Conservation (phyloP, 2,329 filamentous ascomycete genomes). For the Hypoxylon sp. region DNA sequence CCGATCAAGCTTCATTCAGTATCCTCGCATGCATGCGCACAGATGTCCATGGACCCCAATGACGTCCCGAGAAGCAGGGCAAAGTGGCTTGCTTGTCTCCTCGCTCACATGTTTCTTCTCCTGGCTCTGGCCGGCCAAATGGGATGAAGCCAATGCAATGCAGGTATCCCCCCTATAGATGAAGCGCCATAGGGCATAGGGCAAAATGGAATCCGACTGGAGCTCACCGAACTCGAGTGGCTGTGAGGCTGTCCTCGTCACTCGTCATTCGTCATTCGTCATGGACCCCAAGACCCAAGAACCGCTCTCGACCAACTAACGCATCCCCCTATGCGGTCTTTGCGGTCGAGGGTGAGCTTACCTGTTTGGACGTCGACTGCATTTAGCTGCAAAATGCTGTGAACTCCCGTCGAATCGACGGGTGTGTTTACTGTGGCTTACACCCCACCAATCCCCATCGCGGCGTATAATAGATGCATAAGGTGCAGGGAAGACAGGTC, state of each 20-base stretch:
- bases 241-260: slow-evolving; percentile 29
- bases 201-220: slow-evolving; percentile 20
- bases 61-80: slow-evolving; percentile 37
- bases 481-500: slow-evolving; percentile 33
- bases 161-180: slow-evolving; percentile 14
- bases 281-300: slow-evolving; percentile 21
- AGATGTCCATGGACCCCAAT: slow-evolving; percentile 17
- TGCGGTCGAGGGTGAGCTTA: slow-evolving; percentile 17
- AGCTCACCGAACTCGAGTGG: slow-evolving; percentile 26
- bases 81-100: slow-evolving; percentile 19
- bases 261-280: no score
- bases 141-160: slow-evolving; percentile 33
- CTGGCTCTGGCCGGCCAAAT: slow-evolving; percentile 13
- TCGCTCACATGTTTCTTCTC: slow-evolving; percentile 25
- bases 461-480: slow-evolving; percentile 37
- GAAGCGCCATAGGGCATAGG: slow-evolving; percentile 32
- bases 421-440: slow-evolving; percentile 36
- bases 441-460: slow-evolving; percentile 37
- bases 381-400: slow-evolving; percentile 30
- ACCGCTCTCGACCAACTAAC: slow-evolving; percentile 31
- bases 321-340: slow-evolving; percentile 7
- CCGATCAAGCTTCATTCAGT: slow-evolving; percentile 18
- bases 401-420: slow-evolving; percentile 40
- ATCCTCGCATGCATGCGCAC: slow-evolving; percentile 16
- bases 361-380: slow-evolving; percentile 34